Evolutionary conservation across 1,284 basidiomycete genomes (phyloP), one percentile per base, ranked within the genome.

Genomic region (Cryptococcus depauperatus): DNA sequence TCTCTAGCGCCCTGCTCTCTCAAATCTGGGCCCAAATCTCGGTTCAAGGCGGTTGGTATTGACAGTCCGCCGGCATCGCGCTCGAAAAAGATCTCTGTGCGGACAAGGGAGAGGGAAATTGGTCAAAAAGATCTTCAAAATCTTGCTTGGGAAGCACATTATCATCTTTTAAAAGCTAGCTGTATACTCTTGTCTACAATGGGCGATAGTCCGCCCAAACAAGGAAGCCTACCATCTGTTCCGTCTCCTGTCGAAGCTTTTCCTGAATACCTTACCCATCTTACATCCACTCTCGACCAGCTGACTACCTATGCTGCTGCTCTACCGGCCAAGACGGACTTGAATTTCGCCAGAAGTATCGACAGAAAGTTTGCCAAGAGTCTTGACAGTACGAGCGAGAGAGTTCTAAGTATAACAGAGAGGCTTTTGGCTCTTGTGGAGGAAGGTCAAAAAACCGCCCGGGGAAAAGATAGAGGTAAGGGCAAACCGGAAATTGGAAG

Each of bases 301-400:
- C 50, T 64, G 22, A 71, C 71, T 3, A 60, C 61, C 11, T 52
- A 61, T 16, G 68, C 69, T 2, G 59, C 58, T 3, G 56, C 62
- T 16, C 59, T 72, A 7, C 70, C 75, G 0, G 61, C 66, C 2
- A 66, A 72, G 46, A 71, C 69, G 9, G 89, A 92, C 69, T 72
- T 93, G 48, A 71, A 76, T 35, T 93, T 92, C 66, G 84, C 93
- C 69, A 80, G 85, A 32, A 85, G 89, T 3, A 77, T 95, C 52
- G 84, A 92, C 66, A 70, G 77, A 13, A 74, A 72, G 11, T 76
- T 93, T 50, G 82, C 81, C 2, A 75, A 59, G 29, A 56, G 57
- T 0, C 40, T 70, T 10, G 66, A 70, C 43, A 48, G 42, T 18
- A 56, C 64, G 1, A 57, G 57, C 16, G 45, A 47, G 5, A 52